A percentile compares a stretch with the other conserved stretches of the same genome.
phyloP scores from a whole-genome alignment of 305 asterid species.

The Fraxinus sp. region DNA sequence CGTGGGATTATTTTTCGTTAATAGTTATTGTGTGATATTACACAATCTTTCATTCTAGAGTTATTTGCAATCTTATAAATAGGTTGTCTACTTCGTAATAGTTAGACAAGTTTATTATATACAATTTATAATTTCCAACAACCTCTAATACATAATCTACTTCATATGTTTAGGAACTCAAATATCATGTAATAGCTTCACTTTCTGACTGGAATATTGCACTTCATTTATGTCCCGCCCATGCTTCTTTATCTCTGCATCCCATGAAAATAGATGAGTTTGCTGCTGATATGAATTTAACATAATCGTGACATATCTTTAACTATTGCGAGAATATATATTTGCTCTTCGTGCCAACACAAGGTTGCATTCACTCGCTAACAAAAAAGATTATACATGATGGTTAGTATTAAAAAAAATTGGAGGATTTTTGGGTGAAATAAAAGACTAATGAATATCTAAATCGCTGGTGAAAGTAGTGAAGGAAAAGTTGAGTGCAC shows the following conservation, averaged over 20 bases:
- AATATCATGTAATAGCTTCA: neutral
- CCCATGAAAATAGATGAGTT: constrained; percentile 21
- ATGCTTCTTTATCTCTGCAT: neutral
- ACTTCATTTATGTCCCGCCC: constrained; percentile 6
- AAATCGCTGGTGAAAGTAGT: neutral
- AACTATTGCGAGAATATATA: constrained; percentile 14
- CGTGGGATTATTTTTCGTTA: neutral
- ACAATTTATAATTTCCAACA: neutral
- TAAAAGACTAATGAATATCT: neutral
- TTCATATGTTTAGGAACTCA: constrained; percentile 5
- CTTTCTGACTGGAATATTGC: constrained; percentile 16
- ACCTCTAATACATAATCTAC: neutral
- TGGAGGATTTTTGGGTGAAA: constrained; percentile 1
- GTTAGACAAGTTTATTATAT: neutral
- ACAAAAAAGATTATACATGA: constrained; percentile 12
- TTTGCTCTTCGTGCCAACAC: constrained; percentile 16
- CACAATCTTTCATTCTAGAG: neutral
- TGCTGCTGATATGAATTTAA: constrained; percentile 3
- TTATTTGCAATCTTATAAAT: neutral
- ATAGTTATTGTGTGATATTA: neutral
- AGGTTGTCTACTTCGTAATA: neutral
- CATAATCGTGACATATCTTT: constrained; percentile 4
- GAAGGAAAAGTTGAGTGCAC: constrained; percentile 3
- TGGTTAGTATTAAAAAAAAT: constrained; percentile 9
- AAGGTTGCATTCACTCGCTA: constrained; percentile 10